phyloP scores from a whole-genome alignment of 768 basidiomycete genomes.

The Russula sp. region DNA sequence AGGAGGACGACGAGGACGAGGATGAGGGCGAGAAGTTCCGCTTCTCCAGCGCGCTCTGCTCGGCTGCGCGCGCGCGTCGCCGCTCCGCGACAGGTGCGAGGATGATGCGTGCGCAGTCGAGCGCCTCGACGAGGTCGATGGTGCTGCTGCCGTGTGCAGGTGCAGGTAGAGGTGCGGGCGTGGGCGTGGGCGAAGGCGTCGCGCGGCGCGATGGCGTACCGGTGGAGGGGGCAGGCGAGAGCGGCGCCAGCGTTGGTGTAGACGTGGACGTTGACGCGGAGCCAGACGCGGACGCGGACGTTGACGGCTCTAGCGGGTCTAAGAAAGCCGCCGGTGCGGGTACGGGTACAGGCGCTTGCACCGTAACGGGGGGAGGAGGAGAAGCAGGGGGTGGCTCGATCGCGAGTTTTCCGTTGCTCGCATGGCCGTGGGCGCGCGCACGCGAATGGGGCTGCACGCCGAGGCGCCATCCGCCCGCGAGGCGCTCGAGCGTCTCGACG shows the following conservation, averaged over 20 bases:
- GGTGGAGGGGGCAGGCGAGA: constrained; percentile 5
- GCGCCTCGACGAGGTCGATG: constrained; percentile 45
- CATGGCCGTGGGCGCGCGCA: constrained; percentile 28
- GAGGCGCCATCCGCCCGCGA: constrained; percentile 67
- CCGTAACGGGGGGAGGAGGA: constrained; percentile 14
- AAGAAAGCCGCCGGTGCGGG: not conserved
- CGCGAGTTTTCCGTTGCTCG: constrained; percentile 37
- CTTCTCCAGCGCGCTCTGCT: constrained; percentile 47
- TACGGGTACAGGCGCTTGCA: not conserved
- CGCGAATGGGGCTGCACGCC: constrained; percentile 56
- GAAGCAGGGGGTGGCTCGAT: constrained; percentile 34
- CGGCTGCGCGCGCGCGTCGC: constrained; percentile 49
- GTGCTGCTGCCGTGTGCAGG: not conserved
- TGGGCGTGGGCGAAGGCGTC: constrained; percentile 22
- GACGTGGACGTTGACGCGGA: not conserved
- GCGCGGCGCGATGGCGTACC: constrained; percentile 18
- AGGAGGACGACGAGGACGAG: constrained; percentile 1
- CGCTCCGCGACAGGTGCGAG: constrained; percentile 63
- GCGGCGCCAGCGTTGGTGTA: not conserved
- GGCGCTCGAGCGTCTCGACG: constrained; percentile 75
- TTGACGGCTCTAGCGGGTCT: constrained; percentile 28
- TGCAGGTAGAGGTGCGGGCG: constrained; percentile 14
- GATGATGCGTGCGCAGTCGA: constrained; percentile 67
- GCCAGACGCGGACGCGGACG: constrained; percentile 23
- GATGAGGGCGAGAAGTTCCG: constrained; percentile 32